These are phyloP conservation scores for Micractinium conductrix DNA, from an alignment of 139 green algal species.

Conservation along the genomic window DNA sequence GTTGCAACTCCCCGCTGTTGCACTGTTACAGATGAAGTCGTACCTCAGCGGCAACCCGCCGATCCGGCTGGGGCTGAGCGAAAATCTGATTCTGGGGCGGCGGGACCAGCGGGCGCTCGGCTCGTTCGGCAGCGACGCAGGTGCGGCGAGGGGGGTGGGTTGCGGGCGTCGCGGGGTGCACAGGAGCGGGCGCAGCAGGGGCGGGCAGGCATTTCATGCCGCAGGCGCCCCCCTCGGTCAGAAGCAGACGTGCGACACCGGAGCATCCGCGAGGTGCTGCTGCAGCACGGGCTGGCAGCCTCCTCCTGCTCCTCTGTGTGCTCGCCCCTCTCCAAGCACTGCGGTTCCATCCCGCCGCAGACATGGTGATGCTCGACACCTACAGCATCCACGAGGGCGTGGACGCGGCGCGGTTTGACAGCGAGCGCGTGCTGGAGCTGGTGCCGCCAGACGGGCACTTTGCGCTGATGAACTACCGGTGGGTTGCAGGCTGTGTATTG, in stretches of 20 bases:
- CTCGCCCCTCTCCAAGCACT: no score
- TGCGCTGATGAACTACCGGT: slow-evolving; percentile 94
- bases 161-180: no score
- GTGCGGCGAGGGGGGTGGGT: no score
- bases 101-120: slow-evolving; percentile 6
- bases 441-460: slow-evolving; percentile 92
- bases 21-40: slow-evolving; percentile 73
- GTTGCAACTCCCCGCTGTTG: no score
- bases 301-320: no score
- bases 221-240: no score
- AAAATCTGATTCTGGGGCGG: slow-evolving; percentile 85
- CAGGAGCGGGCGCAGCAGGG: no score
- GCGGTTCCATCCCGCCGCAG: background rate
- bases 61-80: slow-evolving; percentile 89
- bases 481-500: no score
- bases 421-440: slow-evolving; percentile 90
- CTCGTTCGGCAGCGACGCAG: slow-evolving; percentile 28
- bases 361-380: slow-evolving; percentile 44
- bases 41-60: slow-evolving; percentile 88
- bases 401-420: slow-evolving; percentile 85
- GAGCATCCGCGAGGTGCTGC: no score
- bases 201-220: no score
- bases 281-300: no score
- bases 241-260: no score
- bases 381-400: slow-evolving; percentile 86